Percentiles rank a stretch among this genome's conserved stretches.
These are phyloP conservation scores for Cyberlindnera euphorbiae DNA, from an alignment of 805 yeast species.

Conservation along the genomic window DNA sequence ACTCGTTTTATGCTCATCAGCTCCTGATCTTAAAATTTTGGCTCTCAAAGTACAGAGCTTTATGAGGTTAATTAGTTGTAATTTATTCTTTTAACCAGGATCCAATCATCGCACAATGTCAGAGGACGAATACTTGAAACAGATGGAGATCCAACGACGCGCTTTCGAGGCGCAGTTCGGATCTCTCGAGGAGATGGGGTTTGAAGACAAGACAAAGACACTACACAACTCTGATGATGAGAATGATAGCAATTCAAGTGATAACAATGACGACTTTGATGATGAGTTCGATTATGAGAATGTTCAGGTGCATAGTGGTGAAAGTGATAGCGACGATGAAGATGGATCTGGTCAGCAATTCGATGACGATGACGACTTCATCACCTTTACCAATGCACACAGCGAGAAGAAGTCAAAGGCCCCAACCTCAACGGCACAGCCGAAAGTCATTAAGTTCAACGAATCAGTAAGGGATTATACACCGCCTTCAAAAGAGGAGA, in stretches of 20 bases:
- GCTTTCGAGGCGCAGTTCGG: conserved; percentile 67
- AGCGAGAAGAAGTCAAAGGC: conserved; percentile 14
- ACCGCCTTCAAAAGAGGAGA: conserved; percentile 42
- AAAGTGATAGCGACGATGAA: conserved; percentile 22
- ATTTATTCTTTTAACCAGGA: too few relatives aligned
- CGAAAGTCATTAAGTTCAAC: conserved; percentile 34
- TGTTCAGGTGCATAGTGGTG: conserved; percentile 3
- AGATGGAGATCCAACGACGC: conserved; percentile 47
- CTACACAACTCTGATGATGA: conserved; percentile 12
- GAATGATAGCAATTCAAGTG: conserved; percentile 27
- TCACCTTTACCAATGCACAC: too few relatives aligned
- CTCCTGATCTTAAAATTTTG: too few relatives aligned
- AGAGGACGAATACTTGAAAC: conserved; percentile 13
- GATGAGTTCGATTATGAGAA: conserved; percentile 1
- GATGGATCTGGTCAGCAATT: conserved; percentile 17
- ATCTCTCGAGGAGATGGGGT: conserved; percentile 49
- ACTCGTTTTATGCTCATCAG: not conserved
- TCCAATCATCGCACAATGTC: not conserved
- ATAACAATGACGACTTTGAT: conserved; percentile 14
- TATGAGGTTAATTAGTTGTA: too few relatives aligned
- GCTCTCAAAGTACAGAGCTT: too few relatives aligned
- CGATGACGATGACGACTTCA: conserved; percentile 3
- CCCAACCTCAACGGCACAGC: conserved; percentile 38
- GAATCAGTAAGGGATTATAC: conserved; percentile 29
- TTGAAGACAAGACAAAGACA: conserved; percentile 38